Evolutionary conservation across 1,284 basidiomycete genomes (phyloP).

Genomic region (Leccinum subfulvum): DNA sequence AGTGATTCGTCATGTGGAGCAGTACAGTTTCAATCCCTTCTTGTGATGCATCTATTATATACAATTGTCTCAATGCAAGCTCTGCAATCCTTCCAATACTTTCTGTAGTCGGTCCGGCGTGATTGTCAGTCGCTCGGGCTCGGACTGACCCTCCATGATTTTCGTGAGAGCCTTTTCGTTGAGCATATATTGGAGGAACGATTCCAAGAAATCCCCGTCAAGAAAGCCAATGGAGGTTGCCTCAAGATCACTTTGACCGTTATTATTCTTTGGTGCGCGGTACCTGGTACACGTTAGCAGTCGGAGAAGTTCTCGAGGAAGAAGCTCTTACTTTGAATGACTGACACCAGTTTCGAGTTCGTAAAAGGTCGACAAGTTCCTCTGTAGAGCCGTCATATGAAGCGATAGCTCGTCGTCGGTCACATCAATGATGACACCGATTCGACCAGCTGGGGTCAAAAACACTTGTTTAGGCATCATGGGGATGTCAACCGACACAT

Average conservation of each 20-base stretch:
- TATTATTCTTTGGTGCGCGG: slow-evolving; percentile 59
- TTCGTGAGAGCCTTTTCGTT: slow-evolving; percentile 38
- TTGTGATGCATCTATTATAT: slow-evolving; percentile 14
- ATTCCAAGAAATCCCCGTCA: slow-evolving; percentile 86
- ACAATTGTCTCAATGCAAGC: slow-evolving; percentile 51
- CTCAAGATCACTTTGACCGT: slow-evolving; percentile 58
- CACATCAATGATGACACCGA: slow-evolving; percentile 77
- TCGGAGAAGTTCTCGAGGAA: not conserved
- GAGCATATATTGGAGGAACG: slow-evolving; percentile 49
- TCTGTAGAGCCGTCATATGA: slow-evolving; percentile 73
- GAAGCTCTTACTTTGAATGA: slow-evolving; percentile 59
- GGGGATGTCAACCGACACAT: slow-evolving; percentile 35
- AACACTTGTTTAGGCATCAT: slow-evolving; percentile 68
- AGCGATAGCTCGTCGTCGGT: slow-evolving; percentile 52
- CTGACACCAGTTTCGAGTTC: slow-evolving; percentile 57
- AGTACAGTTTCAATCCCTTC: slow-evolving; percentile 19
- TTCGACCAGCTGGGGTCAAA: slow-evolving; percentile 78
- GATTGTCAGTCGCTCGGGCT: slow-evolving; percentile 52
- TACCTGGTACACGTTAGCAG: slow-evolving; percentile 45
- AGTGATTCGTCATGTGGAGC: not conserved
- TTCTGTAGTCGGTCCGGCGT: slow-evolving; percentile 45
- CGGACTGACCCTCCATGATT: slow-evolving; percentile 53
- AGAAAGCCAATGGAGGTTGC: slow-evolving; percentile 71
- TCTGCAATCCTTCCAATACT: slow-evolving; percentile 59
- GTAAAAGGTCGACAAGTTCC: slow-evolving; percentile 67